These are phyloP conservation scores for Sporothrix luriei DNA, from an alignment of 2,329 filamentous ascomycete genomes.

Conservation along the genomic window DNA sequence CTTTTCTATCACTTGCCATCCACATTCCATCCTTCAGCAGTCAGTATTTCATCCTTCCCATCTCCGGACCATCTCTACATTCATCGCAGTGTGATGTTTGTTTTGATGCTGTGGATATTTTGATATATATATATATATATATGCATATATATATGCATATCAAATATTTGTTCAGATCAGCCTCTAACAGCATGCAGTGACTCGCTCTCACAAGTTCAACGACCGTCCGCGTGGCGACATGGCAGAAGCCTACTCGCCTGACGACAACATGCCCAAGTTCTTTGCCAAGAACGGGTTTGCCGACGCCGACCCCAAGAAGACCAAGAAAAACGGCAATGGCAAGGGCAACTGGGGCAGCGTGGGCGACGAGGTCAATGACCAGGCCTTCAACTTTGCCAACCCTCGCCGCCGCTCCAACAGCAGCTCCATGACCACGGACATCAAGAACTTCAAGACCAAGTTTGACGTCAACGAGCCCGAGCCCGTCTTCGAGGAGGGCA, in stretches of 20 bases:
- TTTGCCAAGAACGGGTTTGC: slow-evolving; percentile 85
- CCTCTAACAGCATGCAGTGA: slow-evolving; percentile 64
- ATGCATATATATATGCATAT: neutral
- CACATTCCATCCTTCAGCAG: slow-evolving; percentile 18
- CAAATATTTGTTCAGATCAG: slow-evolving; percentile 21
- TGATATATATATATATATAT: slow-evolving; percentile 15
- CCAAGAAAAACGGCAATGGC: slow-evolving; percentile 94
- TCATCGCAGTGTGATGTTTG: slow-evolving; percentile 15
- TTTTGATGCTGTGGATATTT: neutral
- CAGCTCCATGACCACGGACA: slow-evolving; percentile 69
- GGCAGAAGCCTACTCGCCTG: slow-evolving; percentile 64
- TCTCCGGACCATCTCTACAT: neutral
- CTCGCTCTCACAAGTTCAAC: slow-evolving; percentile 94
- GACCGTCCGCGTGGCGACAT: slow-evolving; percentile 85
- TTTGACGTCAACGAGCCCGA: slow-evolving; percentile 89
- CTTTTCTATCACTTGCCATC: neutral
- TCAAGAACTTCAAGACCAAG: slow-evolving; percentile 90
- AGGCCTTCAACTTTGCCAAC: slow-evolving; percentile 84
- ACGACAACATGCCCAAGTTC: slow-evolving; percentile 83
- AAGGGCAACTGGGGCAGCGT: slow-evolving; percentile 90
- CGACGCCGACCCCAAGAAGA: slow-evolving; percentile 84
- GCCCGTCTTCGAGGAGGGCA: slow-evolving; percentile 84
- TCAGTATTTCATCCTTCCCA: slow-evolving; percentile 19
- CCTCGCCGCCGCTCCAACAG: slow-evolving; percentile 91
- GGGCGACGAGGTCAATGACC: slow-evolving; percentile 80